Evolutionary conservation across 768 basidiomycete species (phyloP), one percentile per base, ranked within the genome.

Genomic region (Serendipita indica): DNA sequence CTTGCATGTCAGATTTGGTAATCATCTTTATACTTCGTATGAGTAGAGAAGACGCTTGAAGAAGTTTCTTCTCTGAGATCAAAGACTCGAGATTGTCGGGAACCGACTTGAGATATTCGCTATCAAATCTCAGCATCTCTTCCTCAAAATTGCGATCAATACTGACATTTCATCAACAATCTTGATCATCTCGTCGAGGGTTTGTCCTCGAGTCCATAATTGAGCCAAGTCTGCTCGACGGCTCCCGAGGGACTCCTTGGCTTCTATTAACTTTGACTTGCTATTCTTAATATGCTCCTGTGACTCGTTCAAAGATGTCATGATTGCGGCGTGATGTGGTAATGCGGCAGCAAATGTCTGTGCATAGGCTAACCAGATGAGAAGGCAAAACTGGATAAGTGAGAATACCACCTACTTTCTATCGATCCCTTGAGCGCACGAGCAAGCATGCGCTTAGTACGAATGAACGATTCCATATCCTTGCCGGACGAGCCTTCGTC

Each of bases 281-380:
- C 90, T 79, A 34, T 79, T 78, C 20, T 76, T 74, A 34, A 92
- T 79, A 64, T 96, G 85, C 0, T 73, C 70, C 69, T 94, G 92
- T 3, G 86, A 80, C 33, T 79, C 76, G 13, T 74, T 73, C 3
- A 99, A 76, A 59, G 89, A 84, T 45, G 71, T 78, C 37, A 92
- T 65, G 12, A 97, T 75, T 2, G 82, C 78, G 1, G 88, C 79
- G 68, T 98, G 96, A 63, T 90, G 89, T 0, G 93, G 90, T 22
- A 98, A 74, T 0, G 92, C 84, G n/a, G 90, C 83, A 39, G 90
- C 91, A 69, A 97, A 98, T 2, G 92, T 83, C 70, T 94, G 84
- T 68, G 93, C 96, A 66, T 97, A 85, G 65, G 84, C 87, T 88
- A 70, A n/a, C 25, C 58, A 30, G 64, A 62, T 6, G 57, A 52